Evolutionary conservation across 805 yeast species (phyloP).

Genomic region (Cyberlindnera sargentensis): DNA sequence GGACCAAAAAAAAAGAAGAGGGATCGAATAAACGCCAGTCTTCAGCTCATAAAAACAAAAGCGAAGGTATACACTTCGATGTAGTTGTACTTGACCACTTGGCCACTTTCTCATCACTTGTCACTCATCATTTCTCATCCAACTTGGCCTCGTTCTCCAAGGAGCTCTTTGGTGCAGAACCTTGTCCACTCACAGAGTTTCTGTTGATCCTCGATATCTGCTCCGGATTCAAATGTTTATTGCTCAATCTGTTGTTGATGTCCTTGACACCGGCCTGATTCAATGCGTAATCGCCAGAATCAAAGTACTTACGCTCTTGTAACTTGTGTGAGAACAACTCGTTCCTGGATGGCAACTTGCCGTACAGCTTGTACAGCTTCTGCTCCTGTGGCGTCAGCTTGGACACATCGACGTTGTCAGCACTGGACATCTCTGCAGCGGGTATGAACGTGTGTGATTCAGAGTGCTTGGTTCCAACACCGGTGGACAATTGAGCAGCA

Average conservation of each 20-base stretch:
- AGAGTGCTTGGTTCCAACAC: not conserved
- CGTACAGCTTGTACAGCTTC: conserved; percentile 72
- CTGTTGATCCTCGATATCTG: conserved; percentile 54
- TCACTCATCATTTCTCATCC: conserved; percentile 4
- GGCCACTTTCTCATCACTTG: too few relatives aligned
- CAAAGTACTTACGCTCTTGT: conserved; percentile 87
- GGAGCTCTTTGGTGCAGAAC: conserved; percentile 37
- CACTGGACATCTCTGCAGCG: not conserved
- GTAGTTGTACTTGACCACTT: too few relatives aligned
- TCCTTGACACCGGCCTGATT: conserved; percentile 52
- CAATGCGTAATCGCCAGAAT: conserved; percentile 91
- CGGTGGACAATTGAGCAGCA: not conserved
- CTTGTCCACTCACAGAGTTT: conserved; percentile 49
- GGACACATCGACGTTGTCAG: conserved; percentile 42
- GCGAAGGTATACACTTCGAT: too few relatives aligned
- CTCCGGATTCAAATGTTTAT: conserved; percentile 28
- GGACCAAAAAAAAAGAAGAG: not conserved
- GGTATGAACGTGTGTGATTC: not conserved
- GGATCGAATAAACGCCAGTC: too few relatives aligned
- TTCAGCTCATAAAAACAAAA: too few relatives aligned
- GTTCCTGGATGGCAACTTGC: conserved; percentile 74
- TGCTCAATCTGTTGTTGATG: conserved; percentile 14
- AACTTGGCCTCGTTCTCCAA: conserved; percentile 43
- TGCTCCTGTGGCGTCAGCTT: conserved; percentile 73
- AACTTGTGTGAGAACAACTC: conserved; percentile 69